Percentiles rank a stretch among this genome's conserved stretches.
These are phyloP conservation scores for Coniochaeta sp. DNA, from an alignment of 2,329 filamentous ascomycete species.

Conservation along the genomic window DNA sequence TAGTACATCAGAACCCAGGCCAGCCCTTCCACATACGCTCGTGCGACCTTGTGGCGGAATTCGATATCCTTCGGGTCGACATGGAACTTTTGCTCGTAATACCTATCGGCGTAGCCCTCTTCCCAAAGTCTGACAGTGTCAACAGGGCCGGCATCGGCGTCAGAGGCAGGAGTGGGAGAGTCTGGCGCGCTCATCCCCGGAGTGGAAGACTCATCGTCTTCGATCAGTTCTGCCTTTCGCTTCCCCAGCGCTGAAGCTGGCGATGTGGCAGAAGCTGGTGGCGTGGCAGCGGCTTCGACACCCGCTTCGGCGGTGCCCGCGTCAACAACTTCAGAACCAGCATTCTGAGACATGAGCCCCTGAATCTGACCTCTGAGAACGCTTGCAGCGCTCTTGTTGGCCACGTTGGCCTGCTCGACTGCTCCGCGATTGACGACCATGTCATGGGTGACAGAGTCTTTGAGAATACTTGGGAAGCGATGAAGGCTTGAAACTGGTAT, in stretches of 20 bases:
- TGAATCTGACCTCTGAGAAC: slow-evolving; percentile 76
- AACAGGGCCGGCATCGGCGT: slow-evolving; percentile 53
- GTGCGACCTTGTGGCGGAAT: slow-evolving; percentile 83
- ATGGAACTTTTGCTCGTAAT: slow-evolving; percentile 95
- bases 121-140: slow-evolving; percentile 93
- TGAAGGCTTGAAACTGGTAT: slow-evolving; percentile 29
- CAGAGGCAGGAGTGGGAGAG: slow-evolving; percentile 37
- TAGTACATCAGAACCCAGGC: slow-evolving; percentile 96
- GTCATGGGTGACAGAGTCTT: slow-evolving; percentile 63
- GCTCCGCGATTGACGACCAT: slow-evolving; percentile 73
- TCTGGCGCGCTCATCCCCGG: slow-evolving; percentile 43
- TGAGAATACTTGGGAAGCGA: slow-evolving; percentile 40
- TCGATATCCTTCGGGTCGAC: slow-evolving; percentile 72
- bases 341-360: slow-evolving; percentile 23
- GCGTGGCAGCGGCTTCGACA: slow-evolving; percentile 8
- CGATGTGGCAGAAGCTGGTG: slow-evolving; percentile 13
- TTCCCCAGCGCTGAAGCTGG: slow-evolving; percentile 39
- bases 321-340: slow-evolving; percentile 3
- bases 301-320: slow-evolving; percentile 4
- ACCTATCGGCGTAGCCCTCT: slow-evolving; percentile 86
- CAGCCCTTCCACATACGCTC: slow-evolving; percentile 88
- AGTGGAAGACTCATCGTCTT: slow-evolving; percentile 50
- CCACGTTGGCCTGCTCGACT: slow-evolving; percentile 61
- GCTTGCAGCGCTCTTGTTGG: slow-evolving; percentile 92
- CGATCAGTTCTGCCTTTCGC: slow-evolving; percentile 66